Evolutionary conservation across 257 asterid species (phyloP), one percentile per base, ranked within the genome.

Genomic region (Fraxinus anomala): DNA sequence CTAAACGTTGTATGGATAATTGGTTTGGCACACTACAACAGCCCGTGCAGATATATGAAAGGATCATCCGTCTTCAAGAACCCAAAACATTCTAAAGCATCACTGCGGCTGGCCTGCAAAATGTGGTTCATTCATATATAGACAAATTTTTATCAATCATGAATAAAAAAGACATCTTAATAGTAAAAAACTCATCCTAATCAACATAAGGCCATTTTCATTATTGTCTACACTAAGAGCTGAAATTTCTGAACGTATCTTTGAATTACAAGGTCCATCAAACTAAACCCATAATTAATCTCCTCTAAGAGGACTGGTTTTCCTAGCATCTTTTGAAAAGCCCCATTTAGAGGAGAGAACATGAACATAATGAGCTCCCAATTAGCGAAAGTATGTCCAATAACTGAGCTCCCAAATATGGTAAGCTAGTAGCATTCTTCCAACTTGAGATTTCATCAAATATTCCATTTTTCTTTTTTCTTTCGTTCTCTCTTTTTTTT

Each of bases 61-160:
- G 59, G 51, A 26, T 30, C 9, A 8, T 44, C 82, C 5, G 10
- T 36, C 82, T 70, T 83, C 73, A 83, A 71, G 76, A 44, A 17
- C 76, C 78, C 34, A 17, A 76, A 73, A 73, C 34, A 76, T 31
- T 75, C 87, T 71, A 72, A 47, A 13, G 83, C 72, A 34, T 76
- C 82, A 19, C 26, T 68, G 61, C 61, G 59, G 54, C 69, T 84
- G 56, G 74, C 80, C 88, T 85, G 86, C 86, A 85, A 79, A 81
- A 82, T 10, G 70, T 0, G 5, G 4, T 54, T n/a, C n/a, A 39
- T 40, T 7, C 59, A 51, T 17, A 49, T 5, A 37, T 37, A 8
- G 75, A 44, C 72, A 75, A 0, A 16, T 28, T 51, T 6, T 40
- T 19, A 51, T 51, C 24, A 0, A 4, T 51, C 24, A 51, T 51